Evolutionary conservation across 2,329 filamentous ascomycete species (phyloP).

Genomic region (Botrytis byssoidea): DNA sequence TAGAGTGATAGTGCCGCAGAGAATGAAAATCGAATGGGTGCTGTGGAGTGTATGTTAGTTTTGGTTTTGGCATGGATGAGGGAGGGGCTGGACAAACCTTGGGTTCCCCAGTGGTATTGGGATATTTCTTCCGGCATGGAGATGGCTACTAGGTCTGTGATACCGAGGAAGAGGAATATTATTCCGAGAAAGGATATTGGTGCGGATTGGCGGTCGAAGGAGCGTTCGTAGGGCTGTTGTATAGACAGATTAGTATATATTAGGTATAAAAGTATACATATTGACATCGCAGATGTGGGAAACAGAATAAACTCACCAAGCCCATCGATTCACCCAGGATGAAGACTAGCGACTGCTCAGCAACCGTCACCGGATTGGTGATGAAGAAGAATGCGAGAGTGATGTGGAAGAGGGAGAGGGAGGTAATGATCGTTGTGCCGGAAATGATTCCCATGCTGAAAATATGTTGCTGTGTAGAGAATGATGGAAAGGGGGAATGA

Average conservation of each 20-base stretch:
- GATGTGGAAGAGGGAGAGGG: constrained; percentile 79
- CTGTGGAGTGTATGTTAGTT: constrained; percentile 30
- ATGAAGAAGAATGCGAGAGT: constrained; percentile 83
- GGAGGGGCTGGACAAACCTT: constrained; percentile 58
- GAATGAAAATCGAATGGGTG: constrained; percentile 64
- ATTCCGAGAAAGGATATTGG: constrained; percentile 71
- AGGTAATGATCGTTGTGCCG: constrained; percentile 75
- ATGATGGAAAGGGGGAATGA: neutral
- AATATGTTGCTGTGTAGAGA: neutral
- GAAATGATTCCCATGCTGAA: constrained; percentile 75
- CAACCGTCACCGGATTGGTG: constrained; percentile 66
- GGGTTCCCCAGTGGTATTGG: constrained; percentile 61
- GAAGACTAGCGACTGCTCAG: constrained; percentile 77
- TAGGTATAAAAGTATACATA: neutral
- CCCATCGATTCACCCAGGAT: constrained; percentile 81
- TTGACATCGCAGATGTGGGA: neutral
- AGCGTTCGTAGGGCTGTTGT: constrained; percentile 59
- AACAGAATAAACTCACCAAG: constrained; percentile 54
- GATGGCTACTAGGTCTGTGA: constrained; percentile 64
- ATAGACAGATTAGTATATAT: constrained; percentile 17
- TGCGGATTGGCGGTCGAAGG: constrained; percentile 68
- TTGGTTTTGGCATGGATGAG: constrained; percentile 31
- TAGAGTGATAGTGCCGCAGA: constrained; percentile 63
- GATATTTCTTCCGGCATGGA: constrained; percentile 67
- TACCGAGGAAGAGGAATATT: constrained; percentile 59